Evolutionary conservation across 1,284 basidiomycete species (phyloP).

Genomic region (Austroboletus novae-zelandiae): DNA sequence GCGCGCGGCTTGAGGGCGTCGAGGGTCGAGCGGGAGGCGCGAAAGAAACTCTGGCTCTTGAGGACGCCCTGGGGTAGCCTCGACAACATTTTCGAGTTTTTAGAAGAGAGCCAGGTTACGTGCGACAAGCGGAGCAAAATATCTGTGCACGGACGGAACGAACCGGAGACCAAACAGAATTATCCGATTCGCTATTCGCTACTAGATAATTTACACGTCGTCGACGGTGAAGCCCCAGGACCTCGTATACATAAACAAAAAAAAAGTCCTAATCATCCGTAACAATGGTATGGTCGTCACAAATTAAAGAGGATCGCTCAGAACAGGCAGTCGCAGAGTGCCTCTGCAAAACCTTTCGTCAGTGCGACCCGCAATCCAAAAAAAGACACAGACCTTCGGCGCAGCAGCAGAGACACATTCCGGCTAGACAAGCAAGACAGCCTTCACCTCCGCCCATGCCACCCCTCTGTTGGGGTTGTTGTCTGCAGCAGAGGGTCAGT

Average conservation of each 20-base stretch:
- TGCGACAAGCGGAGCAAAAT: constrained; percentile 22
- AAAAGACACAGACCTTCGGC: constrained; percentile 58
- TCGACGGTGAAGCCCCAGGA: constrained; percentile 8
- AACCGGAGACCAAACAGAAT: constrained; percentile 30
- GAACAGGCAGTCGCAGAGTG: constrained; percentile 70
- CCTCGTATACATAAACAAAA: constrained; percentile 12
- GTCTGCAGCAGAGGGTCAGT: constrained; percentile 36
- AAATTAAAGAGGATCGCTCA: constrained; percentile 27
- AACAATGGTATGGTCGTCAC: constrained; percentile 19
- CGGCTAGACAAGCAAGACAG: constrained; percentile 71
- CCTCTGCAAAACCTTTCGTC: constrained; percentile 42
- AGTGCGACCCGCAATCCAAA: constrained; percentile 1
- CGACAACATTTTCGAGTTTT: constrained; percentile 65
- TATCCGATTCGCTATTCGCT: constrained; percentile 17
- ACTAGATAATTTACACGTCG: constrained; percentile 34
- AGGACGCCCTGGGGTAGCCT: constrained; percentile 71
- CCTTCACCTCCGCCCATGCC: constrained; percentile 41
- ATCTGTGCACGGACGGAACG: constrained; percentile 24
- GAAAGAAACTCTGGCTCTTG: constrained; percentile 33
- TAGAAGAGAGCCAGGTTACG: constrained; percentile 28
- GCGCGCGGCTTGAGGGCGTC: constrained; percentile 33
- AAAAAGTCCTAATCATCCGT: constrained; percentile 8
- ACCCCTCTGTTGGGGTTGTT: constrained; percentile 48
- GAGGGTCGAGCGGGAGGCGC: constrained; percentile 41
- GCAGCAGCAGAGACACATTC: constrained; percentile 72